Base-by-base conservation (phyloP, 208 protist species). In the Herpetomonas muscarum region DNA sequence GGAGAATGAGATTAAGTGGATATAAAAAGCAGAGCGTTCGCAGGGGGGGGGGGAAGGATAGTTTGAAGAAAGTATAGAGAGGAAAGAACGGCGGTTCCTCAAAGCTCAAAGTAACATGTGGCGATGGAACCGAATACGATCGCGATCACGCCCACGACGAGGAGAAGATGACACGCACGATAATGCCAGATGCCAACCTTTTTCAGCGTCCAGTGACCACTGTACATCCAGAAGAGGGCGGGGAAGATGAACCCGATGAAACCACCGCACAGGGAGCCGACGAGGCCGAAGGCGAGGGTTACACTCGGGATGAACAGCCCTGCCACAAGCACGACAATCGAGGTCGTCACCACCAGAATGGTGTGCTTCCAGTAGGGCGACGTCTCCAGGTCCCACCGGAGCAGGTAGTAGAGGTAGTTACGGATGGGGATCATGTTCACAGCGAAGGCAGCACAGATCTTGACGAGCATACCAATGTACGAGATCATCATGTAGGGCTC, bases 231-330 rank as follows among this genome's bases (percentile, higher is more conserved):
- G 25, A 91, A 86, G 13, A 78, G 42, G 22, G 82, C 76, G 10
- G 86, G 86, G 47, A 87, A 85, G 12, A 90, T 63, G 64, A 91
- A 94, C 30, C 63, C 69, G 7, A 89, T 67, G 59, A 81, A 84
- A 1, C 84, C 81, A 17, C 84, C 86, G 54, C 67, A 85, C 13
- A 93, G 56, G 6, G 74, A 80, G 50, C 90, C 90, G 29, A 88
- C 67, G 13, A 87, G 59, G 2, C 67, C 69, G 39, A 87, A 87
- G 3, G 83, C 73, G 12, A 87, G 34, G 29, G 68, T 73, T 21
- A 87, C 74, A 49, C 67, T 70, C 10, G 76, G 71, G 39, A 87
- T 65, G 31, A 84, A 73, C 28, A 87, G 60, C 13, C 73, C 80
- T 2, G 69, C 22, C 1, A 87, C 28, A 13, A 75, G 55, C 9